Conservation (phyloP, 176 grass and related monocot genomes). For the Pharus latifolius region DNA sequence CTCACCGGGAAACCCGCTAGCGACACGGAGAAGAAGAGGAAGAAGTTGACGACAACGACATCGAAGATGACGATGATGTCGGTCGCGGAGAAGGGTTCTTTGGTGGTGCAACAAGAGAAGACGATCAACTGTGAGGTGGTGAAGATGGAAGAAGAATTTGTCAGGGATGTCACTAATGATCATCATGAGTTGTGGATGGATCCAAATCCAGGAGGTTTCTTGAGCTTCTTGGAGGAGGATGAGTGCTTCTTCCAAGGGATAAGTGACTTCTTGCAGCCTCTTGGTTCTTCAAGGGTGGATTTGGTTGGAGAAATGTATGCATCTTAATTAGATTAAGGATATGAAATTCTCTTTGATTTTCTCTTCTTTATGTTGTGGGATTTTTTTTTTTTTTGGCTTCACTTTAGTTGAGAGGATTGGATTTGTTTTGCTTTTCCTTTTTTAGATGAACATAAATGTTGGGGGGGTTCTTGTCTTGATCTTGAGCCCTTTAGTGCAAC, state of each 20-base stretch:
- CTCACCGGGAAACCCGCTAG: slow-evolving; percentile 49
- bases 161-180: slow-evolving; percentile 5
- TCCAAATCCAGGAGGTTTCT: slow-evolving; percentile 34
- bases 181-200: slow-evolving; percentile 35
- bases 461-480: neutral
- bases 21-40: neutral
- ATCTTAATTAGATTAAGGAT: neutral
- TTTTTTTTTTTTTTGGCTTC: slow-evolving; percentile 11
- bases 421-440: neutral
- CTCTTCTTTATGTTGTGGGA: neutral
- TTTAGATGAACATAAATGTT: neutral
- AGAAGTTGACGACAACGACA: neutral
- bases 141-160: slow-evolving; percentile 37
- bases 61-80: slow-evolving; percentile 10
- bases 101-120: neutral
- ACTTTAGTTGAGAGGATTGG: slow-evolving; percentile 3
- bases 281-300: slow-evolving; percentile 32
- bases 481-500: slow-evolving; percentile 7
- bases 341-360: neutral
- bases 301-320: slow-evolving; percentile 38
- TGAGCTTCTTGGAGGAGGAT: slow-evolving; percentile 58
- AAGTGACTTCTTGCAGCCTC: slow-evolving; percentile 28
- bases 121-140: slow-evolving; percentile 48
- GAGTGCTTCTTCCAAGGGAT: slow-evolving; percentile 25
- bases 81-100: neutral